Percentiles rank a stretch among this genome's conserved stretches.
phyloP scores from a whole-genome alignment of 306 rosid species.

The Cicer chorassanicum region DNA sequence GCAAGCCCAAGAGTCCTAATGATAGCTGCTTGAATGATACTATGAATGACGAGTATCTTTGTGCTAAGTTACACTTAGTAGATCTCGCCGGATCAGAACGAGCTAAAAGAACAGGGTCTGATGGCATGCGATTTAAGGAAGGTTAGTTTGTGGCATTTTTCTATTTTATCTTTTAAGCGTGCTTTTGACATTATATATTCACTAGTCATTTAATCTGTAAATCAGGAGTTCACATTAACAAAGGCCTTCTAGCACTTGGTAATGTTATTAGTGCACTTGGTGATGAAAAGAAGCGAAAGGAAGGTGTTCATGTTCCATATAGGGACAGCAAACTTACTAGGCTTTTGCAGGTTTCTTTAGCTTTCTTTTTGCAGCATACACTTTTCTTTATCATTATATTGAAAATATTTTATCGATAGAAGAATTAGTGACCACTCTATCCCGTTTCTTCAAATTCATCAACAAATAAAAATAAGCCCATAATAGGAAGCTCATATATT shows the following conservation, averaged over 20 bases:
- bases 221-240: constrained; percentile 97
- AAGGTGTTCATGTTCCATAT: constrained; percentile 94
- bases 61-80: constrained; percentile 95
- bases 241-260: constrained; percentile 98
- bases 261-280: constrained; percentile 99
- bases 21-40: constrained; percentile 55
- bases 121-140: constrained; percentile 98
- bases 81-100: constrained; percentile 99
- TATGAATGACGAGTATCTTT: constrained; percentile 84
- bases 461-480: neutral
- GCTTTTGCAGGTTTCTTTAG: constrained; percentile 80
- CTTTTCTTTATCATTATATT: constrained; percentile 37
- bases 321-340: constrained; percentile 99
- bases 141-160: constrained; percentile 55
- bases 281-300: constrained; percentile 98
- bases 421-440: constrained; percentile 30
- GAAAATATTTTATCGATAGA: constrained; percentile 13
- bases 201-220: constrained; percentile 38
- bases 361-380: constrained; percentile 31
- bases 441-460: constrained; percentile 25
- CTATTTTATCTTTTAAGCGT: constrained; percentile 10
- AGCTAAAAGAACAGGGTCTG: constrained; percentile 99
- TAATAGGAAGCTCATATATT: constrained; percentile 26
- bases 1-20: constrained; percentile 59
- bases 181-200: constrained; percentile 38